These are phyloP conservation scores for Helotiales sp. DNA, from an alignment of 2,329 filamentous ascomycete species.

Conservation along the genomic window DNA sequence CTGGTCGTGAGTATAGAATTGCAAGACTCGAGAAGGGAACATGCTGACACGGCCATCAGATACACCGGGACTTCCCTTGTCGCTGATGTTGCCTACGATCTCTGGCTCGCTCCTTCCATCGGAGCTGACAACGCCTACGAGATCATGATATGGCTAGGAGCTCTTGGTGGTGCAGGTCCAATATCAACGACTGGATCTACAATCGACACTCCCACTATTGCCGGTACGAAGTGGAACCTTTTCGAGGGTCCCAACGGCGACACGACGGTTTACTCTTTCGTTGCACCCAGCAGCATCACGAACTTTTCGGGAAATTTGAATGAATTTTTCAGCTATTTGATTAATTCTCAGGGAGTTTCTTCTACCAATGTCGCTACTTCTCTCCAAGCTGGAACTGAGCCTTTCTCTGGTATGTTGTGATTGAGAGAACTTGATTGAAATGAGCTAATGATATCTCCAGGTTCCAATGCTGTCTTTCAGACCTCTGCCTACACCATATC, in stretches of 20 bases:
- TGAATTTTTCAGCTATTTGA: conserved; percentile 58
- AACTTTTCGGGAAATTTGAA: conserved; percentile 57
- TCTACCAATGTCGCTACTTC: conserved; percentile 52
- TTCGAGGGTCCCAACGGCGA: conserved; percentile 58
- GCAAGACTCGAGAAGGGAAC: no score
- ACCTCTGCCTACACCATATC: conserved; percentile 36
- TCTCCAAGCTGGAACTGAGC: conserved; percentile 56
- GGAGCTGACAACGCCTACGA: conserved; percentile 51
- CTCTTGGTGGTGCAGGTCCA: conserved; percentile 55
- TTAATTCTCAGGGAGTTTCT: conserved; percentile 46
- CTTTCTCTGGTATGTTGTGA: conserved; percentile 47
- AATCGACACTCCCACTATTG: conserved; percentile 54
- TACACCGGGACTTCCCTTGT: conserved; percentile 51
- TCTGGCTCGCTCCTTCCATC: conserved; percentile 57
- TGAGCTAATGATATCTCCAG: conserved; percentile 25
- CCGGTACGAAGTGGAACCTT: conserved; percentile 53
- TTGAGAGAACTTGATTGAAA: no score
- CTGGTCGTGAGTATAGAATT: conserved; percentile 36
- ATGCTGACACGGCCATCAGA: neutral
- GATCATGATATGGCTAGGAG: conserved; percentile 64
- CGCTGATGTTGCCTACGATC: conserved; percentile 61
- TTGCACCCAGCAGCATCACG: conserved; percentile 45
- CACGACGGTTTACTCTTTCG: conserved; percentile 62
- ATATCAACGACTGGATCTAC: conserved; percentile 50
- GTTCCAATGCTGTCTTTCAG: conserved; percentile 45